Conservation (phyloP, 2,329 filamentous ascomycete genomes). For the Microdochium bolleyi region DNA sequence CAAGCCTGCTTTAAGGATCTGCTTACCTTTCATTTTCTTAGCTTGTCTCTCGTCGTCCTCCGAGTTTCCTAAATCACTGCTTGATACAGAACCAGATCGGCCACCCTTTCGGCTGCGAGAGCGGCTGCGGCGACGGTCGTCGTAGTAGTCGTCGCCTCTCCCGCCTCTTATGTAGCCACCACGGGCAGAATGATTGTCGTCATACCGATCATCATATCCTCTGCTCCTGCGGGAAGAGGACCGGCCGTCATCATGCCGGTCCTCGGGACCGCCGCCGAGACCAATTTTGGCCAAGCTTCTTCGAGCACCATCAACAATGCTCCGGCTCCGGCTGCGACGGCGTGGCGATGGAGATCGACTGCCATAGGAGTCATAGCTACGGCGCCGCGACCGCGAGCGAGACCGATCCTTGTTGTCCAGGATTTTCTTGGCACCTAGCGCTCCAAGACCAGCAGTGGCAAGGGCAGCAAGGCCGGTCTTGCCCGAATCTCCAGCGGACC, state of each 20-base stretch:
- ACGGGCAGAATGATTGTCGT: slow-evolving; percentile 18
- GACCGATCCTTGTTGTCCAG: slow-evolving; percentile 32
- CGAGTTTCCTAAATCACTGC: slow-evolving; percentile 49
- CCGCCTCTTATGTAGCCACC: slow-evolving; percentile 24
- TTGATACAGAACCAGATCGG: slow-evolving; percentile 40
- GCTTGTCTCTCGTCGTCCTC: slow-evolving; percentile 45
- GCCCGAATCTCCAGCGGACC: slow-evolving; percentile 22
- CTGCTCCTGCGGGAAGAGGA: slow-evolving; percentile 25
- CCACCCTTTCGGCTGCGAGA: slow-evolving; percentile 27
- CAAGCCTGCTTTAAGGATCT: slow-evolving; percentile 47
- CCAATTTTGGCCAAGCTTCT: slow-evolving; percentile 55
- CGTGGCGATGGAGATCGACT: slow-evolving; percentile 33
- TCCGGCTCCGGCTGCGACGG: slow-evolving; percentile 51
- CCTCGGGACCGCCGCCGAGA: slow-evolving; percentile 42
- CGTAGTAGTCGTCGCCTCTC: slow-evolving; percentile 26
- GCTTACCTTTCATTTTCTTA: slow-evolving; percentile 55
- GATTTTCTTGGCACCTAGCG: slow-evolving; percentile 54
- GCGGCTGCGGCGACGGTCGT: slow-evolving; percentile 31
- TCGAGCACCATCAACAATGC: slow-evolving; percentile 55
- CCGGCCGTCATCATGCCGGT: slow-evolving; percentile 28
- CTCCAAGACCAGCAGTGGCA: slow-evolving; percentile 54
- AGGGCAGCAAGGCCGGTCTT: slow-evolving; percentile 56
- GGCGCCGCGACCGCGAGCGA: slow-evolving; percentile 48
- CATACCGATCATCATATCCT: slow-evolving; percentile 25
- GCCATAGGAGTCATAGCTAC: slow-evolving; percentile 37